These are phyloP conservation scores for Synchytrium microbalum DNA, from an alignment of 371 early-diverging fungal genomes.

Conservation along the genomic window DNA sequence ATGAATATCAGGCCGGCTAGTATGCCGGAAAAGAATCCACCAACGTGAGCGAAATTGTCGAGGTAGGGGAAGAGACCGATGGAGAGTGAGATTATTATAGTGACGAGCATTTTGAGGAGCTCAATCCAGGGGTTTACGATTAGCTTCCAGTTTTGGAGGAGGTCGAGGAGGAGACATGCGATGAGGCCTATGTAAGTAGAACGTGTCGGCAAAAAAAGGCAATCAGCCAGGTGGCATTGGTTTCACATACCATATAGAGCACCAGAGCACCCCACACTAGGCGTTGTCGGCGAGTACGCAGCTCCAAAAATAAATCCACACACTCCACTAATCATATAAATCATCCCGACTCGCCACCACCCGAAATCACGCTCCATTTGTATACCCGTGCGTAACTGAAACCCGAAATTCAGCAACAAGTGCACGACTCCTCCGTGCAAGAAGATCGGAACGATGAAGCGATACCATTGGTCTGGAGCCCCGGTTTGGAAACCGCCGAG, in stretches of 20 bases:
- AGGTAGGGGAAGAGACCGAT: slow-evolving; percentile 64
- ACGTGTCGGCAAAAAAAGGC: neutral
- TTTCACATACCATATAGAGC: slow-evolving; percentile 59
- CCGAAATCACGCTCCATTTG: slow-evolving; percentile 73
- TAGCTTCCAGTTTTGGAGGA: slow-evolving; percentile 69
- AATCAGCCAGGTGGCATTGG: neutral
- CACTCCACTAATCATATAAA: slow-evolving; percentile 70
- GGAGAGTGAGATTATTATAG: slow-evolving; percentile 52
- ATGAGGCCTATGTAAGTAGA: slow-evolving; percentile 42
- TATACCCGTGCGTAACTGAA: slow-evolving; percentile 61
- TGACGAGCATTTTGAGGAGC: slow-evolving; percentile 56
- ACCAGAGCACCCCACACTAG: slow-evolving; percentile 75
- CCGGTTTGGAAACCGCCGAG: slow-evolving; percentile 23
- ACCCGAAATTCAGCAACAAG: slow-evolving; percentile 62
- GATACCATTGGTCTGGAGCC: slow-evolving; percentile 59
- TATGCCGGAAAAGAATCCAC: slow-evolving; percentile 41
- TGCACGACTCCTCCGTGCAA: slow-evolving; percentile 82
- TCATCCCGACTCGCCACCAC: slow-evolving; percentile 57
- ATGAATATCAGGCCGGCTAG: slow-evolving; percentile 39
- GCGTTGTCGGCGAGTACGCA: slow-evolving; percentile 43
- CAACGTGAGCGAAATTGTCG: slow-evolving; percentile 77
- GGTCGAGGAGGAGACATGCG: slow-evolving; percentile 70
- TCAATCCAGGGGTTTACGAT: slow-evolving; percentile 58
- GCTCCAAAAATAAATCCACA: slow-evolving; percentile 77
- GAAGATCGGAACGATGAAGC: slow-evolving; percentile 78